These are phyloP conservation scores for Globisporangium viniferum DNA, from an alignment of 352 stramenopile genomes.

Conservation along the genomic window DNA sequence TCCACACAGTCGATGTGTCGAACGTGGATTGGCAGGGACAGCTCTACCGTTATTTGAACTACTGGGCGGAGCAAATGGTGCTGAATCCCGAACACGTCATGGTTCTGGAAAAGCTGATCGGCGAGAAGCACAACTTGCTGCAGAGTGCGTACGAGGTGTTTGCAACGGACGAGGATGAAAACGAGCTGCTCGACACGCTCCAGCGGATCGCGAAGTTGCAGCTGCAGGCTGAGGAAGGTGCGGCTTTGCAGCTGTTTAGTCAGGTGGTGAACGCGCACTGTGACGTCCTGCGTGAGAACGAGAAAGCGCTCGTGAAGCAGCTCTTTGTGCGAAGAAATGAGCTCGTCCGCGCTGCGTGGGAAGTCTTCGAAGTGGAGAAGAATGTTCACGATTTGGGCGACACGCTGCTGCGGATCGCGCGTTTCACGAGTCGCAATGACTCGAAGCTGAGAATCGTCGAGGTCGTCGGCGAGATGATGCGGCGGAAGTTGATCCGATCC, in stretches of 20 bases:
- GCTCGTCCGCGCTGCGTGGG: conserved; percentile 47
- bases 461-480: conserved; percentile 70
- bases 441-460: conserved; percentile 49
- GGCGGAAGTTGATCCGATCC: conserved; percentile 36
- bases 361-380: conserved; percentile 44
- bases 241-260: conserved; percentile 28
- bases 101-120: conserved; percentile 42
- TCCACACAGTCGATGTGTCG: not conserved
- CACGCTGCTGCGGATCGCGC: conserved; percentile 48
- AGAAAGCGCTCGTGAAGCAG: conserved; percentile 44
- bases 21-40: conserved; percentile 46
- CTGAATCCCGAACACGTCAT: conserved; percentile 33
- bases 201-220: conserved; percentile 71
- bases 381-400: conserved; percentile 45
- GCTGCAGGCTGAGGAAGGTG: conserved; percentile 38
- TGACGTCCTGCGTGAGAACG: conserved; percentile 23
- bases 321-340: conserved; percentile 43
- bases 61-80: conserved; percentile 33
- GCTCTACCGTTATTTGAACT: conserved; percentile 39
- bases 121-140: conserved; percentile 55
- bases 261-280: conserved; percentile 38
- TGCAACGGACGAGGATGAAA: conserved; percentile 48
- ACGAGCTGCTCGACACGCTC: conserved; percentile 67
- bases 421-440: conserved; percentile 49
- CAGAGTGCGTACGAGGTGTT: conserved; percentile 76